Conservation (phyloP, 2,329 filamentous ascomycete species). For the Fusarium vanettenii region DNA sequence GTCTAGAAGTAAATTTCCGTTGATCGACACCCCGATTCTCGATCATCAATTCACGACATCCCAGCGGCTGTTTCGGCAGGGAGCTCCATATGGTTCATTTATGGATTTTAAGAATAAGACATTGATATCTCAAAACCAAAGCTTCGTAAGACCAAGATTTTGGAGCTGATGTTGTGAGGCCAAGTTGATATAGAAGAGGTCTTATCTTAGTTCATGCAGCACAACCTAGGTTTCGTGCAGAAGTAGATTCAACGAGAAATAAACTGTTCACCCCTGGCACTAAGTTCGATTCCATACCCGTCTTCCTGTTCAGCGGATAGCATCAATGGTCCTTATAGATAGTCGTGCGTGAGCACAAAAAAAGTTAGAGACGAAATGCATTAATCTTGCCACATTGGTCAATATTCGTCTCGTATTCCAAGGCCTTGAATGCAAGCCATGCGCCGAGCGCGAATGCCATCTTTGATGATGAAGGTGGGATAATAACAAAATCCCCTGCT, state of each 20-base stretch:
- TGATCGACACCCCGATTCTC: neutral
- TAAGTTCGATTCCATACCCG: neutral
- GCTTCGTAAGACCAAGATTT: neutral
- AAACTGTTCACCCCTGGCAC: neutral
- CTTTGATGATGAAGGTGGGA: too few relatives aligned
- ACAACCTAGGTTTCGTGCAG: neutral
- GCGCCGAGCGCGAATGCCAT: neutral
- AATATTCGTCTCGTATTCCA: neutral
- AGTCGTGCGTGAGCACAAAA: neutral
- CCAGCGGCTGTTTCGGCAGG: neutral
- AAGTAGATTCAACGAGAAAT: neutral
- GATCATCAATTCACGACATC: neutral
- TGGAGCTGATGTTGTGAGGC: neutral
- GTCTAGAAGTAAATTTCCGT: neutral
- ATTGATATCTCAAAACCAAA: neutral
- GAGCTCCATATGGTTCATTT: neutral
- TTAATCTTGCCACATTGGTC: neutral
- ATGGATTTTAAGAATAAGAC: neutral
- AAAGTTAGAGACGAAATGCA: too few relatives aligned
- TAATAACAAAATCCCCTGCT: neutral
- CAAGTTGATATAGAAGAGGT: too few relatives aligned
- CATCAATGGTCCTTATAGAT: neutral
- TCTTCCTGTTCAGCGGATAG: neutral
- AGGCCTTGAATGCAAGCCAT: neutral
- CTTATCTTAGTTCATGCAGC: neutral